Percentiles rank a stretch among this genome's conserved stretches.
These are phyloP conservation scores for Aureobasidium musti DNA, from an alignment of 2,329 filamentous ascomycete species.

Conservation along the genomic window DNA sequence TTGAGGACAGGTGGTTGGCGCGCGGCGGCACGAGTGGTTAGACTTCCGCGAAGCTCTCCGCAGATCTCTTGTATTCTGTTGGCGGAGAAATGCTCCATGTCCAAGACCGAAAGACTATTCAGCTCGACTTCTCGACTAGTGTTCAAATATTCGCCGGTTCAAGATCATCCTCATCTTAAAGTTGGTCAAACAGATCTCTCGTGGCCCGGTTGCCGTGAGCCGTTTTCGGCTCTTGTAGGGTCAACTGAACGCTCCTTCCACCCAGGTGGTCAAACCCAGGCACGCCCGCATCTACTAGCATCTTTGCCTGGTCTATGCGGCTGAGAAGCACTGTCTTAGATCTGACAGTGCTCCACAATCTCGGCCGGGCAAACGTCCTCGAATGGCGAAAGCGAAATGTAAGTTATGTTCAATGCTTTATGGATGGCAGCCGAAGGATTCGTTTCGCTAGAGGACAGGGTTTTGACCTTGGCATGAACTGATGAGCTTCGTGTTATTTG, in stretches of 20 bases:
- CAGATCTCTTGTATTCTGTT: conserved; percentile 2
- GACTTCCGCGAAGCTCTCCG: conserved; percentile 13
- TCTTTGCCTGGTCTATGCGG: background rate
- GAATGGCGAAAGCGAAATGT: background rate
- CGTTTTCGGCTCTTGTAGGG: conserved; percentile 15
- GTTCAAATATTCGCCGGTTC: background rate
- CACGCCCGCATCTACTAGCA: conserved; percentile 12
- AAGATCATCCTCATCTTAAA: conserved; percentile 2
- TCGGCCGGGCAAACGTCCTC: conserved; percentile 2
- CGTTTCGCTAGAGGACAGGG: background rate
- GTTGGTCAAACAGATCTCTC: background rate
- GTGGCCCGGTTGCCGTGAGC: conserved; percentile 14
- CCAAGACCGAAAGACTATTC: conserved; percentile 6
- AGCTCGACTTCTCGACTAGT: background rate
- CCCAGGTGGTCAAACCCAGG: conserved; percentile 2
- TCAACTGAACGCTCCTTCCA: background rate
- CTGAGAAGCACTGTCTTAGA: conserved; percentile 16
- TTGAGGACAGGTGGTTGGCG: conserved; percentile 4
- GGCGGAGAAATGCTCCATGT: background rate
- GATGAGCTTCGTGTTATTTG: background rate
- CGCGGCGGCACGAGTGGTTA: conserved; percentile 7
- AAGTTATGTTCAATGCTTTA: background rate
- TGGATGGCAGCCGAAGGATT: background rate
- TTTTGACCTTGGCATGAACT: background rate
- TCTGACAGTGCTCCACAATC: background rate